These are phyloP conservation scores for Phoenix dactylifera DNA, from an alignment of 176 grass and related monocot genomes.

Conservation along the genomic window DNA sequence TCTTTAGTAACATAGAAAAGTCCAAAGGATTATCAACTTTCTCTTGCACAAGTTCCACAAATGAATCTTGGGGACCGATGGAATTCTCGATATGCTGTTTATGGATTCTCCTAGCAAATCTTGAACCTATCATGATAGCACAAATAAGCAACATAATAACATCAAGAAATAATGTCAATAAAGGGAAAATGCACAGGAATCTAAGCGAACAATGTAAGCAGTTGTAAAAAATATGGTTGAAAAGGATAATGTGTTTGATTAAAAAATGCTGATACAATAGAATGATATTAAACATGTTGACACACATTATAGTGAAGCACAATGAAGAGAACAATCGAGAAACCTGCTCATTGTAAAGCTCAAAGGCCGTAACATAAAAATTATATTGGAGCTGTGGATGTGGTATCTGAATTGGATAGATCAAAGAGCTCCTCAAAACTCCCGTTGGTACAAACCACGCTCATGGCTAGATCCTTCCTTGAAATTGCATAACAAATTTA, in stretches of 20 bases:
- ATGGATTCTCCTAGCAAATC: conserved; percentile 73
- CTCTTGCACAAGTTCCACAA: conserved; percentile 78
- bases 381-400: conserved; percentile 77
- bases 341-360: conserved; percentile 98
- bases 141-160: conserved; percentile 10
- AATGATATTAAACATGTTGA: not conserved
- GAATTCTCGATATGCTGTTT: conserved; percentile 49
- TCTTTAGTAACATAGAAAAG: conserved; percentile 62
- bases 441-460: conserved; percentile 80
- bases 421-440: conserved; percentile 96
- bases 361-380: conserved; percentile 86
- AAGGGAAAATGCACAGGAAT: not conserved
- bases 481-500: conserved; percentile 24
- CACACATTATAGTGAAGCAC: too few relatives aligned
- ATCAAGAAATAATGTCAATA: conserved; percentile 10
- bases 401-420: conserved; percentile 90
- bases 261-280: not conserved
- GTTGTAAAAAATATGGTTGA: too few relatives aligned
- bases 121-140: conserved; percentile 46
- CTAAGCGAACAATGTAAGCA: too few relatives aligned
- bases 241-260: too few relatives aligned
- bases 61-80: conserved; percentile 65
- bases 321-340: not conserved
- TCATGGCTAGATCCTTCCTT: conserved; percentile 99
- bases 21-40: conserved; percentile 88